phyloP scores from a whole-genome alignment of 345 rosid species.

The Combretum micranthum region DNA sequence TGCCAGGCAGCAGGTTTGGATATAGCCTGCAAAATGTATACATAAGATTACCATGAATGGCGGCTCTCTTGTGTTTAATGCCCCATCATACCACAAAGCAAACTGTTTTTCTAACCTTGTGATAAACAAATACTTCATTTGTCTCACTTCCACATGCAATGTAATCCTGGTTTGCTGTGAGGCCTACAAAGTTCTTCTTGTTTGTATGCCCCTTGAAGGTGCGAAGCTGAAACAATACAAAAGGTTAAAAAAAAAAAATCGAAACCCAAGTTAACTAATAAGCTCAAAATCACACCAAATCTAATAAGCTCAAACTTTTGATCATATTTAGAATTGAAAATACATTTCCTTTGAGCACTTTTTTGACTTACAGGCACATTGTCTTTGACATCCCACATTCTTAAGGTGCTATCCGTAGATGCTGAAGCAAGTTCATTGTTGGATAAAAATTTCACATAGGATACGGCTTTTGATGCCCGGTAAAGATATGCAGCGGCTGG shows the following conservation, averaged over 20 bases:
- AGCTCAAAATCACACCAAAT: too few relatives aligned
- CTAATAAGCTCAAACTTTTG: too few relatives aligned
- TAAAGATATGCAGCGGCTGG: constrained; percentile 44
- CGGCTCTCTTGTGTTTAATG: neutral
- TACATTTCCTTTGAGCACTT: neutral
- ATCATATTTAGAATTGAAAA: constrained; percentile 1
- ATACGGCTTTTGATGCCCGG: constrained; percentile 60
- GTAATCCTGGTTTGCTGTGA: constrained; percentile 40
- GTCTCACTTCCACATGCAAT: constrained; percentile 71
- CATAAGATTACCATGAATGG: neutral
- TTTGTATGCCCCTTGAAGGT: constrained; percentile 52
- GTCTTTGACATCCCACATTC: constrained; percentile 60
- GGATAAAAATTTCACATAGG: constrained; percentile 60
- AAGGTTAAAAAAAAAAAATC: constrained; percentile 8
- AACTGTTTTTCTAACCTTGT: constrained; percentile 35
- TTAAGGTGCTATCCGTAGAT: constrained; percentile 45
- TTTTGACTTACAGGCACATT: constrained; percentile 35
- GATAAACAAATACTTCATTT: constrained; percentile 61
- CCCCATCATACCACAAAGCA: neutral
- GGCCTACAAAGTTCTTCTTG: constrained; percentile 61
- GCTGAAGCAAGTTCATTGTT: constrained; percentile 57
- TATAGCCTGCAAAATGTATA: constrained; percentile 36
- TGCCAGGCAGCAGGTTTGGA: constrained; percentile 43
- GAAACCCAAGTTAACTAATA: too few relatives aligned
- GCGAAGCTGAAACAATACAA: constrained; percentile 25